Base-by-base conservation (phyloP, 2,329 filamentous ascomycete genomes). In the Neofusicoccum kwambonambiense region DNA sequence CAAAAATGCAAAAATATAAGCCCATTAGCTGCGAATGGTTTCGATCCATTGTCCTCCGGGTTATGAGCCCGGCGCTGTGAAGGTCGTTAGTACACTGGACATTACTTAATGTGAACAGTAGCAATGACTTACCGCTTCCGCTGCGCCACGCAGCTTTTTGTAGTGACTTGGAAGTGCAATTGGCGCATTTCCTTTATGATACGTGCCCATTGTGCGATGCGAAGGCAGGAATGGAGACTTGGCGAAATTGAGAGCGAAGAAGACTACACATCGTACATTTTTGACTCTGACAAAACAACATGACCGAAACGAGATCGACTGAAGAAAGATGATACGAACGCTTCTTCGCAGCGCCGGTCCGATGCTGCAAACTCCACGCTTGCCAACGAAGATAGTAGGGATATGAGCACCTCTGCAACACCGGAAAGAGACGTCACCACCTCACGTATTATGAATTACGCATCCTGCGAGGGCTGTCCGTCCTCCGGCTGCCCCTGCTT, bases 31-130 rank as follows among this genome's bases (percentile, higher is more conserved):
- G 66, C 67, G 68, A 69, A 63, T 68, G 70, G 70, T 72, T 72
- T 72, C 70, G 70, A 72, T 72, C 70, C 70, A 68, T 63, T 69
- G 70, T 72, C 70, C 70, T 72, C 70, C 70, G 70, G 70, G 70
- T 72, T 72, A 72, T 72, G 70, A 72, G 70, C 70, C 70, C 70
- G 70, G 70, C 70, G 70, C 54, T 58, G 34, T 45, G 44, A 27
- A 35, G 54, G 39, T 34, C 17, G 54, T 58, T 58, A 58, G 54
- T 58, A 4, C 7, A 44, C n/a, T 35, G 6, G 41, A 6, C 31
- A 39, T 19, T 11, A 27, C 15, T 15, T 8, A 35, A 13, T 34
- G 8, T 7, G 27, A 7, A 27, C 3, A 3, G 31, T 58, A n/a
- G 54, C 17, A 58, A 35, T 58, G 15, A 34, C 54, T 58, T 58